These are phyloP conservation scores for Rhododendron simsii DNA, from an alignment of 148 eudicot species.

Conservation along the genomic window DNA sequence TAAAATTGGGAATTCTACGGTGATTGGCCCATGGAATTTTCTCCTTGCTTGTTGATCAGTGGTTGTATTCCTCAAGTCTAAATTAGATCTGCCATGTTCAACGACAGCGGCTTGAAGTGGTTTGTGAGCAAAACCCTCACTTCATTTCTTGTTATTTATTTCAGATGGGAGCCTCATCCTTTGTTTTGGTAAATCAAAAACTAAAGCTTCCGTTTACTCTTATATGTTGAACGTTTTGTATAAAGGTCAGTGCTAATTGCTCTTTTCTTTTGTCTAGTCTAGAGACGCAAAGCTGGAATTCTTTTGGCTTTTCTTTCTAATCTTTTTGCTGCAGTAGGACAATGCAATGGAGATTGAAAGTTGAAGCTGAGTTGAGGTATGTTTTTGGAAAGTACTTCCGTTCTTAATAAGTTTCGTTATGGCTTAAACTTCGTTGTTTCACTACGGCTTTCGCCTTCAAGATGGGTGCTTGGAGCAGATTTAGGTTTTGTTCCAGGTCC, in stretches of 20 bases:
- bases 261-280: not conserved
- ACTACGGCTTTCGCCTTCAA: not conserved
- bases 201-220: not conserved
- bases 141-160: not conserved
- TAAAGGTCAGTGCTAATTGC: not conserved
- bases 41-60: not conserved
- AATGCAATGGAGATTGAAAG: not conserved
- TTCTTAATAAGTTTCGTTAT: not conserved
- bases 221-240: not conserved
- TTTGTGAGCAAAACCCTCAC: not conserved
- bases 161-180: not conserved
- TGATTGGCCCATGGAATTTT: not conserved
- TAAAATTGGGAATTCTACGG: not conserved
- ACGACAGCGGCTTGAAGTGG: not conserved
- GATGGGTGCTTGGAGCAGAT: not conserved
- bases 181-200: not conserved
- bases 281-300: not conserved
- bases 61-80: not conserved
- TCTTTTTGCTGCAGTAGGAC: not conserved
- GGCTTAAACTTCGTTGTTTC: not conserved
- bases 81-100: not conserved
- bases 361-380: not conserved
- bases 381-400: not conserved
- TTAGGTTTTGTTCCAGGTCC: constrained; percentile 1
- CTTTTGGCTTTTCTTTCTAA: not conserved